Conservation (phyloP, 805 yeast genomes). For the Lachancea meyersii region DNA sequence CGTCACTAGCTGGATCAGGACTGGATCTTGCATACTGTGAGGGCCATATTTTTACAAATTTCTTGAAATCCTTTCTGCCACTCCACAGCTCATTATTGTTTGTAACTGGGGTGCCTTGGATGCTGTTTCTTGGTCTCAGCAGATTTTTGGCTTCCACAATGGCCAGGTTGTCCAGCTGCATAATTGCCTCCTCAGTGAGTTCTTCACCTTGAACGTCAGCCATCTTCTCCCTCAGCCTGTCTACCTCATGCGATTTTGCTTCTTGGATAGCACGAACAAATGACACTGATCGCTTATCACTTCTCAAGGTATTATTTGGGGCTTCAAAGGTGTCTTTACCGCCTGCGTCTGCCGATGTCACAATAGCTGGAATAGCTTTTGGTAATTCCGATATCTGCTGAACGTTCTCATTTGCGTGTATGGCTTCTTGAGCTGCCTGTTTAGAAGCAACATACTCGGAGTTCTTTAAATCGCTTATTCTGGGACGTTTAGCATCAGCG, state of each 20-base stretch:
- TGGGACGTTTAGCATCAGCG: no score
- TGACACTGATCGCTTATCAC: neutral
- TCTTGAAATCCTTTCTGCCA: conserved; percentile 37
- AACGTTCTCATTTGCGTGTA: no score
- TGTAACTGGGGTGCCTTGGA: neutral
- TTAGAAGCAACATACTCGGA: no score
- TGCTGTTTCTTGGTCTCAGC: conserved; percentile 1
- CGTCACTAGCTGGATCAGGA: conserved; percentile 5
- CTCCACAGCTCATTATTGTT: conserved; percentile 20
- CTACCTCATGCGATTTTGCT: conserved; percentile 28
- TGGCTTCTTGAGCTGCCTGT: no score
- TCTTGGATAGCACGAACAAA: conserved; percentile 32
- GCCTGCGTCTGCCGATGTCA: neutral
- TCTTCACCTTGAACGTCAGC: conserved; percentile 24
- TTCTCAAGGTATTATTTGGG: neutral
- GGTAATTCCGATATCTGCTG: no score
- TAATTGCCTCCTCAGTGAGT: conserved; percentile 29
- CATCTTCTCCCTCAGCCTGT: conserved; percentile 24
- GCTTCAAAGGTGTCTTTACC: neutral
- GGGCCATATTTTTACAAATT: conserved; percentile 33
- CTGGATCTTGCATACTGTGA: conserved; percentile 1
- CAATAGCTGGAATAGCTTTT: no score
- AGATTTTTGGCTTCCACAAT: conserved; percentile 4
- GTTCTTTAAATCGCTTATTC: no score
- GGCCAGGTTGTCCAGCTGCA: conserved; percentile 30